Evolutionary conservation across 2,329 filamentous ascomycete species (phyloP), one percentile per base, ranked within the genome.

Genomic region (Claviceps purpurea): DNA sequence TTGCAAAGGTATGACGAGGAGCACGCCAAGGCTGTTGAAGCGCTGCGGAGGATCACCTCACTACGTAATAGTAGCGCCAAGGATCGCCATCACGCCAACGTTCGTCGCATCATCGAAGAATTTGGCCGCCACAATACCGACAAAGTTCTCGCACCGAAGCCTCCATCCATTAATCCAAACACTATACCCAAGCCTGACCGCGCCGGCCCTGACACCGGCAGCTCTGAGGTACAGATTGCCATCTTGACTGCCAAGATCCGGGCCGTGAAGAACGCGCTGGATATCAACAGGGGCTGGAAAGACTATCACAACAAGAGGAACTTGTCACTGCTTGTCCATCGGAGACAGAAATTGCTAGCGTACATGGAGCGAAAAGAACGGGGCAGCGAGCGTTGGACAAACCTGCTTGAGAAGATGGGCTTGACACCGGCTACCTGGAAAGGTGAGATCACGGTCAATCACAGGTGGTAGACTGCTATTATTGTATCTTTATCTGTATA

Each of bases 251-350:
- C 89, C 53, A 97, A 96, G 77, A 98, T 98, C 65, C 77, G 88
- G 56, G 82, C 85, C 24, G 68, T 98, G 49, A 84, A 86, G 16
- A 76, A 85, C 59, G 82, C 84, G 58, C 69, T 95, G 50, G 76
- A 85, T 62, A 75, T 73, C 43, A 78, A 81, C 54, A 70, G 74
- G 59, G 87, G 85, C 5, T 80, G 85, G 67, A 89, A 85, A 65
- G 93, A 98, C 65, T 95, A 94, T 74, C 80, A 89, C 66, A 96
- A 96, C 72, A 95, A 94, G 79, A 78, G 90, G 55, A 95, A 95
- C 68, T 64, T 98, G 65, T 77, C 89, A 58, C 62, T 95, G 56
- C 73, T 98, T 63, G 84, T 95, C 50, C 93, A 98, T 68, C 84
- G 82, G 66, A 77, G 93, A 65, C 91, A 97, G 70, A 95, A 88